phyloP scores from a whole-genome alignment of 2,329 filamentous ascomycete species.

The Trichophyton verrucosum region DNA sequence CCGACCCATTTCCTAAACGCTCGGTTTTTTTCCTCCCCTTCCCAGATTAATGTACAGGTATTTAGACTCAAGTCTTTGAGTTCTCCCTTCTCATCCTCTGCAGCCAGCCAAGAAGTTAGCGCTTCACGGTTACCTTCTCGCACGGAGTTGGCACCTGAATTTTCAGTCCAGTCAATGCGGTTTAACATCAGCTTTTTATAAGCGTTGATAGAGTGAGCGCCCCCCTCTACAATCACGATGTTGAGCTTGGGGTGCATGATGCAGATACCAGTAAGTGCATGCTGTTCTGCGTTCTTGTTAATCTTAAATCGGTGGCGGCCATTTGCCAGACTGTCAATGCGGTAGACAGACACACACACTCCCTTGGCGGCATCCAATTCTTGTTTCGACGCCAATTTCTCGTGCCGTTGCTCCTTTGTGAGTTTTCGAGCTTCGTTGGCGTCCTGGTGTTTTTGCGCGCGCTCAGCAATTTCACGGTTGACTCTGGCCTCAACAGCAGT shows the following conservation, averaged over 20 bases:
- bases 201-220: constrained; percentile 64
- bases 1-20: constrained; percentile 80
- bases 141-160: constrained; percentile 52
- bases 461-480: constrained; percentile 81
- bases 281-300: constrained; percentile 79
- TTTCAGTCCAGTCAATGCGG: constrained; percentile 91
- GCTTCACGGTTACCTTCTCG: constrained; percentile 48
- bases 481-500: constrained; percentile 93
- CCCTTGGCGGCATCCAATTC: constrained; percentile 79
- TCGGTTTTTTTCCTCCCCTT: constrained; percentile 71
- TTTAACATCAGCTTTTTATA: constrained; percentile 91
- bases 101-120: constrained; percentile 60
- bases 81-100: constrained; percentile 64
- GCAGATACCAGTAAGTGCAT: constrained; percentile 76
- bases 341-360: constrained; percentile 76
- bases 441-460: constrained; percentile 62
- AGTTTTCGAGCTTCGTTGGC: constrained; percentile 76
- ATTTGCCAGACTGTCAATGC: constrained; percentile 77
- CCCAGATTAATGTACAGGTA: constrained; percentile 73
- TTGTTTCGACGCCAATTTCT: constrained; percentile 73
- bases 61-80: constrained; percentile 74
- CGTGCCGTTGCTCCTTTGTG: constrained; percentile 72
- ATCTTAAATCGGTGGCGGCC: constrained; percentile 91
- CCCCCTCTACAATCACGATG: constrained; percentile 83
- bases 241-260: constrained; percentile 83